These are phyloP conservation scores for Pyricularia grisea DNA, from an alignment of 2,329 filamentous ascomycete species.

Conservation along the genomic window DNA sequence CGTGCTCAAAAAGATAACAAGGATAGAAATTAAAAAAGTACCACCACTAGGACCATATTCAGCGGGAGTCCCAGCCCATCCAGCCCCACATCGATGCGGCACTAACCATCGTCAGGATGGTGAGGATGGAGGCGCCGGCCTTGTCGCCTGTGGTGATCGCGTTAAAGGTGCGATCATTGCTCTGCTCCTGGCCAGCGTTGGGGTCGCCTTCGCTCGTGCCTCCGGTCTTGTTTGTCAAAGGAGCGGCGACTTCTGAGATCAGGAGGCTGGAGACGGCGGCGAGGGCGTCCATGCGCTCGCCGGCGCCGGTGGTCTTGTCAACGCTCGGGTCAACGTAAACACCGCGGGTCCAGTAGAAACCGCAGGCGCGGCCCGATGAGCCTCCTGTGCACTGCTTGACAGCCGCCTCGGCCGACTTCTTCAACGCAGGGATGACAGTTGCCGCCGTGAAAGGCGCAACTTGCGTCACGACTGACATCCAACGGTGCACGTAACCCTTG, in stretches of 20 bases:
- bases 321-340: conserved; percentile 13
- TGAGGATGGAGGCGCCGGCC: conserved; percentile 31
- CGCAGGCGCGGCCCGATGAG: conserved; percentile 39
- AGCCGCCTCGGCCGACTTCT: conserved; percentile 48
- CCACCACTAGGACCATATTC: neutral
- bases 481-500: conserved; percentile 61
- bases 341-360: conserved; percentile 51
- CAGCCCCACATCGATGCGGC: conserved; percentile 21
- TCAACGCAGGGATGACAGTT: conserved; percentile 47
- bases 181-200: conserved; percentile 14
- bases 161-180: neutral
- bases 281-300: conserved; percentile 43
- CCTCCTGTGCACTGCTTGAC: conserved; percentile 49
- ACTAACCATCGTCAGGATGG: conserved; percentile 21
- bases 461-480: conserved; percentile 51
- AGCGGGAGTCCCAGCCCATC: conserved; percentile 14
- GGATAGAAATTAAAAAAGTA: neutral
- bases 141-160: conserved; percentile 20
- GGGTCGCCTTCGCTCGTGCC: conserved; percentile 27
- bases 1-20: neutral
- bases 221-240: conserved; percentile 30
- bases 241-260: conserved; percentile 18
- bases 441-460: conserved; percentile 50
- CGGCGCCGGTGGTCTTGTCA: conserved; percentile 34
- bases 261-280: conserved; percentile 36